Conservation (phyloP, 2,329 filamentous ascomycete species). For the Colletotrichum sp. region DNA sequence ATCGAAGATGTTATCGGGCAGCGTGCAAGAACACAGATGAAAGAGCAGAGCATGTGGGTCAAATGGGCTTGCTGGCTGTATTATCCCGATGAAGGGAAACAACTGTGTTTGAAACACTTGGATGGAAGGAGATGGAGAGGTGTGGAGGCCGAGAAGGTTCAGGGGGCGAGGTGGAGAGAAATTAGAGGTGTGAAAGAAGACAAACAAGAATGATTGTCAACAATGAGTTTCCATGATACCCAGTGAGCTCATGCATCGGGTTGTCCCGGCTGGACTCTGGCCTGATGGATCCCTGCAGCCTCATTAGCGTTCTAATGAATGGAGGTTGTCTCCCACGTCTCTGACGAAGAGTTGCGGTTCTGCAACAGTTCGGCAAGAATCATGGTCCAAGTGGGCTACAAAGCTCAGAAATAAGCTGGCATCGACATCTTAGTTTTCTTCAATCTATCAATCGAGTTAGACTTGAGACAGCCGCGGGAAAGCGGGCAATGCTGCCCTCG, state of each 20-base stretch:
- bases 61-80: slow-evolving; percentile 63
- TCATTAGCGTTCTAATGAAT: neutral
- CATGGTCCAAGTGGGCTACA: neutral
- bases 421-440: neutral
- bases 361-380: neutral
- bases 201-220: neutral
- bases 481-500: neutral
- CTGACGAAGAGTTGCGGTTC: neutral
- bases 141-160: slow-evolving; percentile 31
- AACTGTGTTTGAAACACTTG: slow-evolving; percentile 53
- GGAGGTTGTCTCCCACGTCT: neutral
- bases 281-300: neutral
- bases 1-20: slow-evolving; percentile 63
- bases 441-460: neutral
- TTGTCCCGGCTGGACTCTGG: neutral
- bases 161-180: slow-evolving; percentile 6
- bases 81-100: slow-evolving; percentile 51
- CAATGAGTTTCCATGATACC: neutral
- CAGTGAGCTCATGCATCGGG: neutral
- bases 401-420: neutral
- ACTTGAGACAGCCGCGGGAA: neutral
- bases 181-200: neutral
- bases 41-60: slow-evolving; percentile 49
- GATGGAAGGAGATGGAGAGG: slow-evolving; percentile 57
- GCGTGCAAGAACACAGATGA: slow-evolving; percentile 60